phyloP scores from a whole-genome alignment of 306 rosid genomes.

The Datisca glomerata region DNA sequence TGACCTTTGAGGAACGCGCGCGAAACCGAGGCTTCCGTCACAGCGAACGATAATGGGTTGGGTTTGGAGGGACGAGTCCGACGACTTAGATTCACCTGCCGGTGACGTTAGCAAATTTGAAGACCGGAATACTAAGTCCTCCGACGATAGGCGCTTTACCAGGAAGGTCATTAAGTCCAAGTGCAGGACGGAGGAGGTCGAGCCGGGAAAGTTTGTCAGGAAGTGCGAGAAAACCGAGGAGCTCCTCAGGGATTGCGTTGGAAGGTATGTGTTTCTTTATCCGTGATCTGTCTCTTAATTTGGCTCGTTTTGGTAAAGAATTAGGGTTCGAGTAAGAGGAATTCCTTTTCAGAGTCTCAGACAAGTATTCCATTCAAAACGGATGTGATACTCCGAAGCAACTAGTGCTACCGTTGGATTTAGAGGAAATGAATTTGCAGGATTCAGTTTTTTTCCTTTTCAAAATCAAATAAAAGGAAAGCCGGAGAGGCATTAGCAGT shows the following conservation, averaged over 20 bases:
- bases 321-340: neutral
- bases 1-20: too few species aligned
- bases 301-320: neutral
- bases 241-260: constrained; percentile 58
- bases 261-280: constrained; percentile 23
- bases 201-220: constrained; percentile 61
- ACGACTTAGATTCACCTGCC: constrained; percentile 5
- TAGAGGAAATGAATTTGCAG: neutral
- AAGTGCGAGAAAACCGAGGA: constrained; percentile 85
- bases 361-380: too few species aligned
- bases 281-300: neutral
- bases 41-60: constrained; percentile 40
- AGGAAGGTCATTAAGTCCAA: constrained; percentile 47
- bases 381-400: too few species aligned
- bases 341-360: neutral
- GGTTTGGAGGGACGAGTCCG: constrained; percentile 49
- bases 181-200: constrained; percentile 76
- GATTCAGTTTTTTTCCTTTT: neutral
- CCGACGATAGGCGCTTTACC: constrained; percentile 34
- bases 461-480: too few species aligned
- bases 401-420: neutral
- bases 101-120: neutral
- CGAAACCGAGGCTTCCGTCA: neutral
- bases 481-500: too few species aligned
- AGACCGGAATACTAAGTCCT: constrained; percentile 7